Conservation (phyloP, 2,329 filamentous ascomycete genomes). For the Plectosphaerella cucumerina region DNA sequence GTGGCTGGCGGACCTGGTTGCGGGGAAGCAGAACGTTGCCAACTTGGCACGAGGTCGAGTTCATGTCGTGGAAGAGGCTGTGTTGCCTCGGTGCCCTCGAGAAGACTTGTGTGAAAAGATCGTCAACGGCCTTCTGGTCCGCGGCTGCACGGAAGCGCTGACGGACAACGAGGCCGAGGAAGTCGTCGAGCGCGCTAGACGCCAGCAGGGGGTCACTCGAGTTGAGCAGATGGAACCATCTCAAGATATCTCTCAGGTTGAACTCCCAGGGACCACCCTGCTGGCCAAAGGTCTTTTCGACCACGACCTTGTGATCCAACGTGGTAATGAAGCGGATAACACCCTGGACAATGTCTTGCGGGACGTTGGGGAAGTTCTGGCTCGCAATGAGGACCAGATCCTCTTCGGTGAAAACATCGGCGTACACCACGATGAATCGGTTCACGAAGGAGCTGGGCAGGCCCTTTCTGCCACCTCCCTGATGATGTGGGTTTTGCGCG, state of each 20-base stretch:
- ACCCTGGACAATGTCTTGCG: slow-evolving; percentile 53
- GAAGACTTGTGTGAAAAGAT: slow-evolving; percentile 65
- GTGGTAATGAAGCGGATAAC: slow-evolving; percentile 77
- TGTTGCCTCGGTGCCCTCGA: slow-evolving; percentile 45
- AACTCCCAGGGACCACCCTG: slow-evolving; percentile 89
- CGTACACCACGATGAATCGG: slow-evolving; percentile 95
- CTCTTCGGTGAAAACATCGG: slow-evolving; percentile 77
- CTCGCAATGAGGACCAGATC: slow-evolving; percentile 81
- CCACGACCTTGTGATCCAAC: slow-evolving; percentile 69
- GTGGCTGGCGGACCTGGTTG: slow-evolving; percentile 48
- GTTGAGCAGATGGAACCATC: slow-evolving; percentile 75
- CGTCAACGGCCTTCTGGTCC: slow-evolving; percentile 63
- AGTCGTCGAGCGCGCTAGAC: slow-evolving; percentile 62
- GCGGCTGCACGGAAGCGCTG: slow-evolving; percentile 75
- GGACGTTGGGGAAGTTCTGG: slow-evolving; percentile 67
- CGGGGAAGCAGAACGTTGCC: slow-evolving; percentile 70
- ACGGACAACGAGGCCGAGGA: slow-evolving; percentile 76
- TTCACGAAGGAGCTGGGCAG: slow-evolving; percentile 96
- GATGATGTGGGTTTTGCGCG: slow-evolving; percentile 95
- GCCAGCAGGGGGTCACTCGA: slow-evolving; percentile 57
- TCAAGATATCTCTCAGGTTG: slow-evolving; percentile 83
- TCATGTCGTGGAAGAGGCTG: slow-evolving; percentile 70
- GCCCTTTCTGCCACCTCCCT: slow-evolving; percentile 92
- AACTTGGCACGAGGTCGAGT: slow-evolving; percentile 64
- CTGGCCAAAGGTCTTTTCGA: slow-evolving; percentile 52